phyloP scores from a whole-genome alignment of 345 rosid species.

The Eucalyptus melliodora region DNA sequence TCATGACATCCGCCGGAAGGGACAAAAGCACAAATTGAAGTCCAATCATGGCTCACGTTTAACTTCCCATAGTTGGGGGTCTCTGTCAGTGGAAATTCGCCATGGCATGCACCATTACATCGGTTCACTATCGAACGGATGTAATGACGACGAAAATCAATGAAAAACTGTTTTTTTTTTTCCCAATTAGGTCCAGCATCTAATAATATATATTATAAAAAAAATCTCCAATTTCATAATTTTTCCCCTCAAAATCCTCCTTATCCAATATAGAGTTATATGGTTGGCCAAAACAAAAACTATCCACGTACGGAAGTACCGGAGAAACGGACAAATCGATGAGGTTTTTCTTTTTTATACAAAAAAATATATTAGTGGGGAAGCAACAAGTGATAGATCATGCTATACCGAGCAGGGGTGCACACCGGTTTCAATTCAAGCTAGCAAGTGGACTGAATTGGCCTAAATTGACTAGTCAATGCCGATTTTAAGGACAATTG shows the following conservation, averaged over 20 bases:
- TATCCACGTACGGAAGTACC: neutral
- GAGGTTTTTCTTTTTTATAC: neutral
- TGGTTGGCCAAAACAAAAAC: neutral
- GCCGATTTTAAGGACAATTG: neutral
- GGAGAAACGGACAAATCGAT: neutral
- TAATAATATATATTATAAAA: neutral
- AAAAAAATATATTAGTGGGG: neutral
- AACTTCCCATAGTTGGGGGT: constrained; percentile 8
- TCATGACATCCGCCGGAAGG: neutral
- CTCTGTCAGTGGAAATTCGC: constrained; percentile 6
- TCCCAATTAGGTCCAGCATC: neutral
- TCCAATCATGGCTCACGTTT: neutral
- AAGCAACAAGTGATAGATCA: too few relatives aligned
- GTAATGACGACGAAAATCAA: neutral
- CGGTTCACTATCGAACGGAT: neutral
- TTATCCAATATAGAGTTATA: neutral
- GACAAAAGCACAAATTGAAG: neutral
- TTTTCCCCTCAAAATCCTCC: neutral
- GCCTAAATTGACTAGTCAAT: neutral
- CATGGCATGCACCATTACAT: neutral
- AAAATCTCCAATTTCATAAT: neutral
- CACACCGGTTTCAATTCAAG: neutral
- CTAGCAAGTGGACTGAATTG: neutral
- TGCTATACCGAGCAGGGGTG: too few relatives aligned
- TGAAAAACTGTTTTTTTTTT: neutral